Conservation (phyloP, 768 basidiomycete species). For the Lactifluus echinatus region DNA sequence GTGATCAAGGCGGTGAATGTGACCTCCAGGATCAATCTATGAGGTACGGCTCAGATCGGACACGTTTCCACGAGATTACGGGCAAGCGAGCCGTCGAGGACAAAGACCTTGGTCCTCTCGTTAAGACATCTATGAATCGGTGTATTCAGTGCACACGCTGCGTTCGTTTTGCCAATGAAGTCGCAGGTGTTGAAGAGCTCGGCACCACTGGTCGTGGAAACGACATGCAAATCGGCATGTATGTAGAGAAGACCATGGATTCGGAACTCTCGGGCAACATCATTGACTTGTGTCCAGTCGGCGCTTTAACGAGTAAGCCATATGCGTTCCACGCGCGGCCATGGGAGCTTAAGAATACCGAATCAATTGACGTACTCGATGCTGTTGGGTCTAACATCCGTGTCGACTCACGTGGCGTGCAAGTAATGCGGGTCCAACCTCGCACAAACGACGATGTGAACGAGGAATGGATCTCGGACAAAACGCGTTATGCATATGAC, state of each 20-base stretch:
- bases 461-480: constrained; percentile 99
- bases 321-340: constrained; percentile 96
- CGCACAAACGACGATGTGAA: constrained; percentile 96
- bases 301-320: constrained; percentile 95
- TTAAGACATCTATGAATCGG: constrained; percentile 98
- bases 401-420: constrained; percentile 88
- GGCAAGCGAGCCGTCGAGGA: constrained; percentile 98
- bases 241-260: constrained; percentile 95
- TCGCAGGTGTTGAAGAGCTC: constrained; percentile 95
- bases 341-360: constrained; percentile 98
- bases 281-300: constrained; percentile 95
- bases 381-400: constrained; percentile 96
- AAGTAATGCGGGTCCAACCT: constrained; percentile 97
- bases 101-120: constrained; percentile 95
- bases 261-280: constrained; percentile 97
- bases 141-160: constrained; percentile 99
- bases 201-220: constrained; percentile 97
- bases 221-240: constrained; percentile 97
- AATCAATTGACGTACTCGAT: constrained; percentile 91
- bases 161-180: constrained; percentile 98
- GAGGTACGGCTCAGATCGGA: constrained; percentile 96
- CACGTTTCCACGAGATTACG: constrained; percentile 95
- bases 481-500: constrained; percentile 95
- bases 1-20: constrained; percentile 98
- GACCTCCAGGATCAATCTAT: constrained; percentile 99